Percentiles rank a stretch among this genome's conserved stretches.
These are phyloP conservation scores for Spathaspora gorwiae DNA, from an alignment of 805 yeast genomes.

Conservation along the genomic window DNA sequence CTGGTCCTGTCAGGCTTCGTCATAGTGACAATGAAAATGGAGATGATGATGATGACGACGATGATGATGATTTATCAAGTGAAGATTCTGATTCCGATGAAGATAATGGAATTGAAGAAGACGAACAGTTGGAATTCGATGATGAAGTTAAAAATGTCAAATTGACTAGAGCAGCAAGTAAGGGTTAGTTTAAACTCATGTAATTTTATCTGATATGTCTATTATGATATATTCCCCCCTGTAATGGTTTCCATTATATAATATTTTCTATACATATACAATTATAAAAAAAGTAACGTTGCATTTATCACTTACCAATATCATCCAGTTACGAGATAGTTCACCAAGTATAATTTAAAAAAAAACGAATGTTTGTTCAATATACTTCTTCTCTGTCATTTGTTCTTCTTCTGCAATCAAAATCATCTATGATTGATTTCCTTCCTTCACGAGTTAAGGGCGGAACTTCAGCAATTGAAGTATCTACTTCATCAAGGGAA, in stretches of 20 bases:
- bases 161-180: conserved; percentile 39
- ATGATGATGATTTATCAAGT: conserved; percentile 21
- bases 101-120: conserved; percentile 25
- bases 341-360: too few relatives aligned
- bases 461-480: conserved; percentile 25
- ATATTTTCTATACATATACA: too few relatives aligned
- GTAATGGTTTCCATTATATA: too few relatives aligned
- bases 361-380: background rate
- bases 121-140: background rate
- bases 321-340: too few relatives aligned
- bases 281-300: too few relatives aligned
- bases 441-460: conserved; percentile 37
- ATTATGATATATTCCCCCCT: too few relatives aligned
- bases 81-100: conserved; percentile 29
- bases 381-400: background rate
- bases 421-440: conserved; percentile 3
- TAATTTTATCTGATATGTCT: too few relatives aligned
- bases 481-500: conserved; percentile 13
- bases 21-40: conserved; percentile 15
- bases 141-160: conserved; percentile 14
- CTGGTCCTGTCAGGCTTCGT: conserved; percentile 5
- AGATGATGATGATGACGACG: conserved; percentile 9
- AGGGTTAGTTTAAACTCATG: conserved; percentile 20
- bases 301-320: too few relatives aligned
- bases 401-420: background rate